Base-by-base conservation (phyloP, 495 filamentous ascomycete genomes). In the Penicillium lividum region DNA sequence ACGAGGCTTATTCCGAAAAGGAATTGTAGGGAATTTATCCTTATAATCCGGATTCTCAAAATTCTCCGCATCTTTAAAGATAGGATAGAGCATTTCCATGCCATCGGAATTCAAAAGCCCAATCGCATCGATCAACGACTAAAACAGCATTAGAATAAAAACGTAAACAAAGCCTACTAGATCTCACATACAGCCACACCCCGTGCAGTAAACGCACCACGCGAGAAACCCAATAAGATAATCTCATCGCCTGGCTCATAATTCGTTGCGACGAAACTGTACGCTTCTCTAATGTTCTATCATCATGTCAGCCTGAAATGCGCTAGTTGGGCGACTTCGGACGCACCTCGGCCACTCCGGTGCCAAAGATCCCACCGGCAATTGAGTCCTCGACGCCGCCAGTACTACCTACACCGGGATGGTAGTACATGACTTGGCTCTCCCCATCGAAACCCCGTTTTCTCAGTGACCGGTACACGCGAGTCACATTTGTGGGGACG, bases 161-260 rank as follows among this genome's bases (percentile, higher is more conserved):
- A 7, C 15, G 15, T 27, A 4, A 7, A 13, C 7, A 11, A 29
- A 50, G 7, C 3, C 25, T 31, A n/a, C 30, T 11, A 27, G 13
- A 7, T 15, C 31, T 10, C 34, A 40, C 49, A 31, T 52, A 55
- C 63, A 31, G 68, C 68, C 45, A 90, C 83, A 33, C 79, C 82
- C 53, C 88, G 77, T 1, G 85, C 86, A 0, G 87, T 90, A 62
- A 86, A 91, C n/a, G 87, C 87, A 8, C 88, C 87, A 3, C 88
- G 79, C 28, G 86, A 89, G 72, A 90, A 91, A 8, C 88, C 88
- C 27, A 89, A 58, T 27, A 91, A 75, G 53, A 89, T 77, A 44
- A 90, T 89, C 59, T 90, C 86, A 63, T 90, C 88, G 10, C 84
- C 82, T 22, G 82, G 79, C 30, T 79, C 70, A 59, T 84, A 89